A percentile compares a stretch with the other conserved stretches of the same genome.
These are phyloP conservation scores for Quercus suber DNA, from an alignment of 306 rosid genomes.

Conservation along the genomic window DNA sequence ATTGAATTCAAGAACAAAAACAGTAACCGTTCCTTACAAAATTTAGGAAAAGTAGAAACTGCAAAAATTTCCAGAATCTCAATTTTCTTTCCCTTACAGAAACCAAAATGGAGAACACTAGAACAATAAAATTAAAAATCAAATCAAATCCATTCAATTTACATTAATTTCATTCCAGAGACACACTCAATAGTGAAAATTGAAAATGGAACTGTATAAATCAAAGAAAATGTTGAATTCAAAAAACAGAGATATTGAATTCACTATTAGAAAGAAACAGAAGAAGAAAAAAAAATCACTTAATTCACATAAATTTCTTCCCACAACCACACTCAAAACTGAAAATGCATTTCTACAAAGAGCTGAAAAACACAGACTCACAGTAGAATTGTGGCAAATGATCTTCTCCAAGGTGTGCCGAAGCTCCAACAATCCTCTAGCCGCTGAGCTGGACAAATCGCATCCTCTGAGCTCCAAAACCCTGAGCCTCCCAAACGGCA, in stretches of 20 bases:
- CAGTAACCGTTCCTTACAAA: too few species aligned
- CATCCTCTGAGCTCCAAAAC: slow-evolving; percentile 91
- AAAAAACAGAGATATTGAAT: background rate
- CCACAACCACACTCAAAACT: background rate
- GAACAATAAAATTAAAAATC: background rate
- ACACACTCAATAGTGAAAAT: background rate
- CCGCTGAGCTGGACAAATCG: slow-evolving; percentile 91
- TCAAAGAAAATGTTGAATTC: background rate
- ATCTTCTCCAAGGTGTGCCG: slow-evolving; percentile 89
- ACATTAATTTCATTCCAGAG: background rate
- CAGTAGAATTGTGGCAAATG: slow-evolving; percentile 92
- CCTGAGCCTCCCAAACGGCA: slow-evolving; percentile 72
- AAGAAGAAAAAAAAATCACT: background rate
- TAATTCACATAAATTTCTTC: background rate
- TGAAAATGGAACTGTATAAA: background rate
- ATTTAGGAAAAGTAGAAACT: too few species aligned
- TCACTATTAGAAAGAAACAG: background rate
- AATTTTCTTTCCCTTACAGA: too few species aligned
- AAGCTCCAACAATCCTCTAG: slow-evolving; percentile 81
- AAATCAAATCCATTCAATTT: background rate
- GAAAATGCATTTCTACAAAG: background rate
- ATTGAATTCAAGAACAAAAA: too few species aligned
- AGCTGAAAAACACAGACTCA: slow-evolving; percentile 31
- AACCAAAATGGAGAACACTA: too few species aligned
- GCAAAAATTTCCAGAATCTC: too few species aligned